These are phyloP conservation scores for Lodderomyces theae DNA, from an alignment of 1,139 yeast species.

Conservation along the genomic window DNA sequence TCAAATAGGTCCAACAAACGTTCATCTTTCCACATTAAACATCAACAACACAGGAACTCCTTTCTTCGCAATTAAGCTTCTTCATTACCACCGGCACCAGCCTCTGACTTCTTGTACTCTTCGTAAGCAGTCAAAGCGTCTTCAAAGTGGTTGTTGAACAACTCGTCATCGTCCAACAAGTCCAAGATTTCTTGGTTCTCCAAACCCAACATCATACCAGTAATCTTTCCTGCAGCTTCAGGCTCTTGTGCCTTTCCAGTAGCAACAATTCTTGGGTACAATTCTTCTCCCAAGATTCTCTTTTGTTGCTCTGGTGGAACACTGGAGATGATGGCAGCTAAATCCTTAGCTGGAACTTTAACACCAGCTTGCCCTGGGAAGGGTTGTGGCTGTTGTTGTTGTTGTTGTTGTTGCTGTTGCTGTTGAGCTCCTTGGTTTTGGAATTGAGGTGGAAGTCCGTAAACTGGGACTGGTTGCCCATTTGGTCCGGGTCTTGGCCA, in stretches of 20 bases:
- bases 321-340: slow-evolving; percentile 59
- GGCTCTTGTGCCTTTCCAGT: slow-evolving; percentile 85
- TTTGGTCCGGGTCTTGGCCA: slow-evolving; percentile 71
- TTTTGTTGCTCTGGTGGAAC: slow-evolving; percentile 87
- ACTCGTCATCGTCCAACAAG: slow-evolving; percentile 84
- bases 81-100: slow-evolving; percentile 27
- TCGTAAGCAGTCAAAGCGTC: slow-evolving; percentile 94
- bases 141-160: slow-evolving; percentile 86
- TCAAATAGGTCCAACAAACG: not conserved
- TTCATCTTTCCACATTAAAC: too few species aligned
- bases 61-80: slow-evolving; percentile 11
- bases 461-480: slow-evolving; percentile 77
- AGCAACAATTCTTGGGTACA: slow-evolving; percentile 90
- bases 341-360: slow-evolving; percentile 35
- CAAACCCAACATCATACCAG: slow-evolving; percentile 98
- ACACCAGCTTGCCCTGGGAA: slow-evolving; percentile 38
- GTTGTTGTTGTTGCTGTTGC: slow-evolving; percentile 18
- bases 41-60: too few species aligned
- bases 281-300: slow-evolving; percentile 96
- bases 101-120: slow-evolving; percentile 61
- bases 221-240: slow-evolving; percentile 97
- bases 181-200: slow-evolving; percentile 89
- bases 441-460: slow-evolving; percentile 71
- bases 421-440: slow-evolving; percentile 33
- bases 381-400: slow-evolving; percentile 17